These are phyloP conservation scores for Myochromella boudieri DNA, from an alignment of 768 basidiomycete genomes.

Conservation along the genomic window DNA sequence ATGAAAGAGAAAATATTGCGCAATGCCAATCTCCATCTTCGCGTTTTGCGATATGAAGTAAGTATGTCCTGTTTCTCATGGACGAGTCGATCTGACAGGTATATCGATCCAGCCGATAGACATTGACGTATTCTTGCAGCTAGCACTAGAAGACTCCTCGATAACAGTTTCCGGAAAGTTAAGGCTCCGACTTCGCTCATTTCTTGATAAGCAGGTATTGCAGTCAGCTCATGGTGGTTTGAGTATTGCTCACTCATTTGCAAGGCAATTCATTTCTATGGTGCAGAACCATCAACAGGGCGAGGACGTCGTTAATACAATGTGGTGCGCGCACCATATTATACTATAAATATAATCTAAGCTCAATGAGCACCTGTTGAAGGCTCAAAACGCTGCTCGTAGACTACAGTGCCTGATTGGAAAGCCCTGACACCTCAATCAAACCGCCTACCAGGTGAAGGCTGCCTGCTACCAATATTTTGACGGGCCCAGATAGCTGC, in stretches of 20 bases:
- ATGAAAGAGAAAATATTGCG: constrained; percentile 42
- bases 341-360: background rate
- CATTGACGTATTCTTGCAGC: constrained; percentile 49
- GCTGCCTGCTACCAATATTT: constrained; percentile 90
- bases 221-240: background rate
- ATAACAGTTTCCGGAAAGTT: constrained; percentile 27
- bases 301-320: constrained; percentile 16
- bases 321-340: background rate
- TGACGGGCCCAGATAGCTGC: constrained; percentile 27
- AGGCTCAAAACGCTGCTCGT: background rate
- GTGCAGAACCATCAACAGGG: constrained; percentile 28
- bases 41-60: constrained; percentile 69
- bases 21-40: constrained; percentile 48
- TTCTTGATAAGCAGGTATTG: constrained; percentile 58
- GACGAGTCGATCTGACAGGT: background rate
- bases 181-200: constrained; percentile 40
- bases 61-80: constrained; percentile 10
- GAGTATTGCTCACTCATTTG: background rate
- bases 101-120: constrained; percentile 51
- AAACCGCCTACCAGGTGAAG: constrained; percentile 92
- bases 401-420: constrained; percentile 58
- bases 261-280: constrained; percentile 61
- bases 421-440: constrained; percentile 85
- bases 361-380: constrained; percentile 5
- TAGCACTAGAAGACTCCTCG: constrained; percentile 39